Base-by-base conservation (phyloP, 1,284 basidiomycete genomes). In the Heterobasidion occidentale region DNA sequence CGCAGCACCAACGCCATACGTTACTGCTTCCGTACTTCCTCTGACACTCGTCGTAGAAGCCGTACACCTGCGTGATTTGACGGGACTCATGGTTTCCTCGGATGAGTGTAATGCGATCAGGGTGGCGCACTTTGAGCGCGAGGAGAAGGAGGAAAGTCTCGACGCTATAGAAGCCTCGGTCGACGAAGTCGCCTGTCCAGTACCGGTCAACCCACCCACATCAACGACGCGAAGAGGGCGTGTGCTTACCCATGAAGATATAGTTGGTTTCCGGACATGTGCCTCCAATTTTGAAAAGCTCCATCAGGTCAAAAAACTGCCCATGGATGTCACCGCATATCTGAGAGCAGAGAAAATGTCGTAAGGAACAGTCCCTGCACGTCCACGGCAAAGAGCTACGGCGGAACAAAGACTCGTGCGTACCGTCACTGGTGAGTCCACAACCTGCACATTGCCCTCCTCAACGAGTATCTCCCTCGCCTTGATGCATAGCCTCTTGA, bases 281-380 rank as follows among this genome's bases (percentile, higher is more conserved):
- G 12, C 96, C 95, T 33, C 96, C 97, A 38, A 97, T 87, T 69
- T 89, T 89, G 80, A 99, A 98, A 53, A 98, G 80, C 74, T 99
- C 94, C 84, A 98, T 88, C 62, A 99, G 81, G 71, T 99, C 96
- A 71, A 91, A 97, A 71, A 99, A 99, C 69, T 99, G 96, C 11
- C 96, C 96, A 68, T 99, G 96, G 55, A 99, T 99, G 74, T 99
- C 97, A 19, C 96, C 96, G 68, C 97, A 99, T 72, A 99, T 95
- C 93, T 94, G 63, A 9, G 4, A 48, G 36, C 27, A 15, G 3
- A 20, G 19, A 36, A 9, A 35, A 19, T 19, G 9, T 54, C 47
- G 27, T 36, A 38, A n/a, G 36, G 34, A 50, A 59, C 27, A 52
- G 58, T 27, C 27, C 27, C 27, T 27, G 5, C 27, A 27, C 27